Conservation (phyloP, 495 filamentous ascomycete species). For the Alectoria sarmentosa region DNA sequence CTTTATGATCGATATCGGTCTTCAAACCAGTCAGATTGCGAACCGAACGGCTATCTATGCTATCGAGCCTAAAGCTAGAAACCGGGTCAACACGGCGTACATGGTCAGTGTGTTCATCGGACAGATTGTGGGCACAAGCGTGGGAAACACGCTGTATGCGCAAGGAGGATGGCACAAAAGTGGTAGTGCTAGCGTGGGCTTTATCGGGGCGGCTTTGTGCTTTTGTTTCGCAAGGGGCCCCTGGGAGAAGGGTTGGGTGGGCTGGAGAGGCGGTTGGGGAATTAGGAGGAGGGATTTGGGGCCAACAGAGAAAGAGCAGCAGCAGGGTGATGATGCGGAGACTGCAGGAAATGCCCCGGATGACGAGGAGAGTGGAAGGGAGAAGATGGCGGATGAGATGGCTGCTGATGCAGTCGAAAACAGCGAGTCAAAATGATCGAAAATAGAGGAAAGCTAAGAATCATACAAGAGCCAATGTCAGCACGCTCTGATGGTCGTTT, state of each 20-base stretch:
- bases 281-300: constrained; percentile 33
- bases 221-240: constrained; percentile 56
- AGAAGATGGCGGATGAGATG: constrained; percentile 1
- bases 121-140: constrained; percentile 68
- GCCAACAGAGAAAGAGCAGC: background rate
- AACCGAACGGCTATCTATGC: constrained; percentile 65
- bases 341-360: background rate
- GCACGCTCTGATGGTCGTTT: background rate
- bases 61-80: constrained; percentile 64
- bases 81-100: constrained; percentile 75
- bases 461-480: background rate
- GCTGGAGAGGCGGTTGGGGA: constrained; percentile 65
- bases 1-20: constrained; percentile 62
- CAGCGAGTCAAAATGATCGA: background rate
- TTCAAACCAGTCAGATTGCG: constrained; percentile 68
- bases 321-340: constrained; percentile 4
- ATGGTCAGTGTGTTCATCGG: constrained; percentile 71
- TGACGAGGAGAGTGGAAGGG: background rate
- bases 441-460: background rate
- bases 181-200: constrained; percentile 60
- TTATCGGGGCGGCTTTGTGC: constrained; percentile 52
- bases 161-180: constrained; percentile 61
- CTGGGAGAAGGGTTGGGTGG: constrained; percentile 63
- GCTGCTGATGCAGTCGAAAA: constrained; percentile 2
- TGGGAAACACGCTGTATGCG: constrained; percentile 65